A percentile compares a stretch with the other conserved stretches of the same genome.
phyloP scores from a whole-genome alignment of 768 basidiomycete genomes.

The Mycena vulgaris region DNA sequence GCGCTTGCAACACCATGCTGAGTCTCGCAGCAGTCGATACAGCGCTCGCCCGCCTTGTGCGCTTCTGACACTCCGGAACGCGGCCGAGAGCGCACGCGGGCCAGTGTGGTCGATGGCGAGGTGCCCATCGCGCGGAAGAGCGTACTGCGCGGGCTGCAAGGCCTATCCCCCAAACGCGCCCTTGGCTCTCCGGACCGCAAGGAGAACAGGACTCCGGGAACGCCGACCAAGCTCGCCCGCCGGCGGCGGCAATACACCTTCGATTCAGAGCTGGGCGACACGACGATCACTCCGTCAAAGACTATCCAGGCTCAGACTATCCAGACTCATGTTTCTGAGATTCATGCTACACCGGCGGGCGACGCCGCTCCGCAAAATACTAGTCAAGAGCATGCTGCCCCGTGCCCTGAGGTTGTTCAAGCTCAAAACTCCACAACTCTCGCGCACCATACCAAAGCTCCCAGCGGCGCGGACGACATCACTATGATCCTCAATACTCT shows the following conservation, averaged over 20 bases:
- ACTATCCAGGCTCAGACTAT: constrained; percentile 3
- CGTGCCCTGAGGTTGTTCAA: not conserved
- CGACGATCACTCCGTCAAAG: not conserved
- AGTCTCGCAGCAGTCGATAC: not conserved
- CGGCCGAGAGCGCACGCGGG: constrained; percentile 25
- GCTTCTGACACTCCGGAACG: constrained; percentile 22
- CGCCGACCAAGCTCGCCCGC: constrained; percentile 24
- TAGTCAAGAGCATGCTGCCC: constrained; percentile 12
- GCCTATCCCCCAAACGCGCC: constrained; percentile 27
- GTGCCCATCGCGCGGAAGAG: constrained; percentile 10
- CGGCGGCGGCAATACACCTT: constrained; percentile 15
- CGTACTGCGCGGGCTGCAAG: constrained; percentile 31
- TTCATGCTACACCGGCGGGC: not conserved
- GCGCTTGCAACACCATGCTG: not conserved
- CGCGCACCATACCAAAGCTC: not conserved
- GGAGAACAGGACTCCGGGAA: constrained; percentile 28
- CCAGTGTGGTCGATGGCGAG: constrained; percentile 3
- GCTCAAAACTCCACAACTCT: too few relatives aligned
- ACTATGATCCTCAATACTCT: constrained; percentile 6
- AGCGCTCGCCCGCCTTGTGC: not conserved
- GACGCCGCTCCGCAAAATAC: not conserved
- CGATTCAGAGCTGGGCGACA: not conserved
- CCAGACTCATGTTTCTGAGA: not conserved
- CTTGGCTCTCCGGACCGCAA: constrained; percentile 32
- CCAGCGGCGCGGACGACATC: constrained; percentile 2